Evolutionary conservation across 768 basidiomycete genomes (phyloP).

Genomic region (Leccinellum albellum): DNA sequence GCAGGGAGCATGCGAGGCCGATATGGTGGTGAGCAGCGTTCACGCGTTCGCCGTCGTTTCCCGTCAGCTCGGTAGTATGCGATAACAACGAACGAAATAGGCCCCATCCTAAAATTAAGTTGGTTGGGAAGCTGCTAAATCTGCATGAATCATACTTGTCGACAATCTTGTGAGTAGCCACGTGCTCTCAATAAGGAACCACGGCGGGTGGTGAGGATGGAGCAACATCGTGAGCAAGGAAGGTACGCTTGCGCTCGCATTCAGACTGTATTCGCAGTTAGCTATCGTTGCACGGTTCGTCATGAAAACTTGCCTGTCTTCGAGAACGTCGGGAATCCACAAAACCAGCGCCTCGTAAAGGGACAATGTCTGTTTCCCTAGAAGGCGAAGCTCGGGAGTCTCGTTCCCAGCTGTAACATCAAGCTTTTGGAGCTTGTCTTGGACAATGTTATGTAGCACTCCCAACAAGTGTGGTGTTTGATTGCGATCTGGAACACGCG

Average conservation of each 20-base stretch:
- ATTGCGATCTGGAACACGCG: conserved; percentile 27
- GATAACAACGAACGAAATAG: conserved; percentile 44
- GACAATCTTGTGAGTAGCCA: conserved; percentile 54
- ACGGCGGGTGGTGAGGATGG: conserved; percentile 45
- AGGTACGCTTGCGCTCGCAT: conserved; percentile 35
- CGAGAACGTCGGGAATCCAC: conserved; percentile 41
- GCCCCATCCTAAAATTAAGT: conserved; percentile 36
- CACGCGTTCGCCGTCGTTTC: conserved; percentile 17
- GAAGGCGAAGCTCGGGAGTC: conserved; percentile 20
- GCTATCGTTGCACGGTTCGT: background rate
- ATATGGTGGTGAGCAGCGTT: conserved; percentile 39
- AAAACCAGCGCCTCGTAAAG: conserved; percentile 56
- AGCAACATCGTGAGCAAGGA: conserved; percentile 48
- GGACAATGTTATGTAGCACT: conserved; percentile 41
- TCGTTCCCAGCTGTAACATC: conserved; percentile 26
- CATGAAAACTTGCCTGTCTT: conserved; percentile 29
- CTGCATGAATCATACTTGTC: conserved; percentile 32
- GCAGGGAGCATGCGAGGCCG: conserved; percentile 45
- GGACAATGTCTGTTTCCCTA: conserved; percentile 41
- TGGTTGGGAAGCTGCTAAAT: conserved; percentile 2
- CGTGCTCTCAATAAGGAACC: conserved; percentile 46
- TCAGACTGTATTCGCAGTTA: conserved; percentile 31
- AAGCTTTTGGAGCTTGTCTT: conserved; percentile 36
- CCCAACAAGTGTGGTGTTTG: conserved; percentile 35
- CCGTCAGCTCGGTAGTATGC: conserved; percentile 23